phyloP scores from a whole-genome alignment of 2,329 filamentous ascomycete species.

The Aspergillus glaucus region DNA sequence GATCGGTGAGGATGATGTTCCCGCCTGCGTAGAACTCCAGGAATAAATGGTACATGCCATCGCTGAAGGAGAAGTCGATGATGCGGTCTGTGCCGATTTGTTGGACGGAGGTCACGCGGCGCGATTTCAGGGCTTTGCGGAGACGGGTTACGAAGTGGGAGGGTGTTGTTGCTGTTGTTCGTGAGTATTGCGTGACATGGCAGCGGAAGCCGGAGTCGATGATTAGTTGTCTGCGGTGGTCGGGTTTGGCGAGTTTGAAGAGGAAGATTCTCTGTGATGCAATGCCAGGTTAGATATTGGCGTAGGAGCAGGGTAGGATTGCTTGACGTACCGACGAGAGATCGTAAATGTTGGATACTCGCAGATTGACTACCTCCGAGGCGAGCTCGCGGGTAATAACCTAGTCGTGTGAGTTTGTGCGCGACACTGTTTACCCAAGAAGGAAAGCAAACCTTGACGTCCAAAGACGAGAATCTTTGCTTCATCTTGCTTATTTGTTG shows the following conservation, averaged over 20 bases:
- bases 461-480: slow-evolving; percentile 53
- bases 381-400: slow-evolving; percentile 93
- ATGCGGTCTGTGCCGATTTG: slow-evolving; percentile 93
- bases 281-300: not conserved
- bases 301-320: not conserved
- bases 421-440: not conserved
- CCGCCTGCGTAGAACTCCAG: slow-evolving; percentile 95
- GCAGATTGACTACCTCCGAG: slow-evolving; percentile 65
- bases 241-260: slow-evolving; percentile 87
- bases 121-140: slow-evolving; percentile 81
- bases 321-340: slow-evolving; percentile 61
- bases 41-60: slow-evolving; percentile 80
- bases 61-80: slow-evolving; percentile 85
- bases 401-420: slow-evolving; percentile 40
- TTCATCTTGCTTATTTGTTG: slow-evolving; percentile 41
- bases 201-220: slow-evolving; percentile 95
- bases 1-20: slow-evolving; percentile 88
- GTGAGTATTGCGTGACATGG: slow-evolving; percentile 84
- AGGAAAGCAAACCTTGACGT: slow-evolving; percentile 45
- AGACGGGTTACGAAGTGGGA: slow-evolving; percentile 79
- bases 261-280: slow-evolving; percentile 69
- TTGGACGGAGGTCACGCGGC: slow-evolving; percentile 69
- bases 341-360: slow-evolving; percentile 92
- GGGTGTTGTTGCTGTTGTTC: slow-evolving; percentile 76
- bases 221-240: slow-evolving; percentile 80